These are phyloP conservation scores for Chenopodium album DNA, from an alignment of 148 eudicot species.

Conservation along the genomic window DNA sequence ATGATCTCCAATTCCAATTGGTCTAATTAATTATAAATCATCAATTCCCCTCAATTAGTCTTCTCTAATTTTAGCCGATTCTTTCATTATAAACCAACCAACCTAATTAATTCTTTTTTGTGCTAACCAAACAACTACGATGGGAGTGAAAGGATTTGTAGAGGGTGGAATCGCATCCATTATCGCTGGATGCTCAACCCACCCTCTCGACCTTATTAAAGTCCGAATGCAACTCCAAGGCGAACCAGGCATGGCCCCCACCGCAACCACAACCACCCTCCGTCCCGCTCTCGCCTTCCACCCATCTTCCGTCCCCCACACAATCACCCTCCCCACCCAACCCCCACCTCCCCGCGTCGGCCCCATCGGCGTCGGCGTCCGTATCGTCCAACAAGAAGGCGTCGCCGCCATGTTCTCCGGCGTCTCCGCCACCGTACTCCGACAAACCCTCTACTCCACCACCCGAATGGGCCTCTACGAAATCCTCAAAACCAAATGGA, in stretches of 20 bases:
- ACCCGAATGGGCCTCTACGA: conserved; percentile 89
- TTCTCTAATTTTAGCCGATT: background rate
- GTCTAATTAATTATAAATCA: conserved; percentile 10
- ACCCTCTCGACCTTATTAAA: conserved; percentile 66
- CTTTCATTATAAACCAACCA: background rate
- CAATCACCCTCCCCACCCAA: conserved; percentile 29
- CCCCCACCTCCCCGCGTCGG: conserved; percentile 44
- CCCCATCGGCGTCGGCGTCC: conserved; percentile 44
- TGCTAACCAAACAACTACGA: background rate
- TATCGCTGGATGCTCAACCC: conserved; percentile 62
- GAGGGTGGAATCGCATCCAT: conserved; percentile 77
- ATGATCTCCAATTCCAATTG: conserved; percentile 60
- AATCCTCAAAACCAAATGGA: conserved; percentile 56
- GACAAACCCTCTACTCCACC: conserved; percentile 80
- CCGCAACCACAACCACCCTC: conserved; percentile 16
- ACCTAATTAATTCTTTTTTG: background rate
- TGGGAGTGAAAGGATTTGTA: conserved; percentile 70
- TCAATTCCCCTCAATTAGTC: too few relatives aligned
- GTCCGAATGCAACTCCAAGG: conserved; percentile 83
- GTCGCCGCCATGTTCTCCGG: conserved; percentile 60
- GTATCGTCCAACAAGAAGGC: conserved; percentile 59
- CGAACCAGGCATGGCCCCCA: conserved; percentile 32
- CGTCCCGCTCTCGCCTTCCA: conserved; percentile 65
- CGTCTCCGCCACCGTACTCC: conserved; percentile 80
- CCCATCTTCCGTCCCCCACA: background rate